Conservation (phyloP, 2,329 filamentous ascomycete species). For the Claviceps pazoutovae region DNA sequence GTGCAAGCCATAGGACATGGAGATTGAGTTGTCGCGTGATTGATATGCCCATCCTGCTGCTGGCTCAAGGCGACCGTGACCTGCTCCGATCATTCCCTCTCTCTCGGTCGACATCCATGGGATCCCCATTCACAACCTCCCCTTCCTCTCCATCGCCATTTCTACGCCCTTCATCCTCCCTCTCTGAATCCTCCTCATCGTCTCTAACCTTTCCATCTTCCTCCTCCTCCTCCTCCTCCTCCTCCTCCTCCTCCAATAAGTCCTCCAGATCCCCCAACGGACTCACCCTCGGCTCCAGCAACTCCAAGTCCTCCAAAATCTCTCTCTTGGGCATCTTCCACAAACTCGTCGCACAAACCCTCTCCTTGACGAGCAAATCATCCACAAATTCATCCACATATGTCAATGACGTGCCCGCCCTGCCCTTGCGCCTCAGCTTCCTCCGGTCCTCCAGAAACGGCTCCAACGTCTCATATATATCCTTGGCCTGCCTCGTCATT, state of each 20-base stretch:
- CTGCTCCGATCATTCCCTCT: conserved; percentile 12
- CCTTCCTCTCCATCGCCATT: conserved; percentile 14
- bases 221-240: conserved; percentile 14
- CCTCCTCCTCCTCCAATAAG: conserved; percentile 47
- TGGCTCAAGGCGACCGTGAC: conserved; percentile 10
- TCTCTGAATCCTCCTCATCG: background rate
- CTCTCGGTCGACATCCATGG: conserved; percentile 25
- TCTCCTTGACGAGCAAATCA: conserved; percentile 74
- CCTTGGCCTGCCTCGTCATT: conserved; percentile 67
- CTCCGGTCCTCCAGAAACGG: conserved; percentile 68
- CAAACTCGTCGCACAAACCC: conserved; percentile 80
- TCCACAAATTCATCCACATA: conserved; percentile 89
- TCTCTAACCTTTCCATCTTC: conserved; percentile 7
- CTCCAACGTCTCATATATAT: conserved; percentile 70
- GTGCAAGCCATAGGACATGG: no score
- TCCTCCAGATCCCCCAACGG: conserved; percentile 69
- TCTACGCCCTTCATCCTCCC: conserved; percentile 9
- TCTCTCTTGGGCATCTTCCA: conserved; percentile 81
- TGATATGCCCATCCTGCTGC: background rate
- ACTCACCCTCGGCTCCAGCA: conserved; percentile 74
- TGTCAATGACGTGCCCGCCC: conserved; percentile 62
- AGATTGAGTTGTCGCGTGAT: background rate
- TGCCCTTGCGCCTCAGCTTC: conserved; percentile 66
- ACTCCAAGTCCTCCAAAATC: conserved; percentile 74
- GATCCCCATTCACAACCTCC: conserved; percentile 13